Base-by-base conservation (phyloP, 1,284 basidiomycete genomes). In the Pascua guehoae region DNA sequence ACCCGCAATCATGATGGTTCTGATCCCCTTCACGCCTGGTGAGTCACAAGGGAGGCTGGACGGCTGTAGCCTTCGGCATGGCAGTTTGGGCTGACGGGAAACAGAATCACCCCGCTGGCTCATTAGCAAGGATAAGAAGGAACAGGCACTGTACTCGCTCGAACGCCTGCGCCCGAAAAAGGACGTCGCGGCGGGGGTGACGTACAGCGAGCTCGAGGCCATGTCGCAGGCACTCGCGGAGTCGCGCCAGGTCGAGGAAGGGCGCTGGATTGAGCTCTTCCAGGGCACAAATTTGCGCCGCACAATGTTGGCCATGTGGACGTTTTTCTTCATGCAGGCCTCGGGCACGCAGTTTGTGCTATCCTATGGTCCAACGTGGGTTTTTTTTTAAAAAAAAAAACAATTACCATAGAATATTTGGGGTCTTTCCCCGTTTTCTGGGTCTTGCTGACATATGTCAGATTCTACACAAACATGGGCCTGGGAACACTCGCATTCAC, bases 31-130 rank as follows among this genome's bases (percentile, higher is more conserved):
- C 46, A 52, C 56, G 12, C 39, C 40, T 41, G 53, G 40, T 41
- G 40, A 41, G 40, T 41, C 64, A 61, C 5, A 3, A 32, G 24
- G 7, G 24, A 32, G 7, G 4, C 24, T 32, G 24, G 4, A 32
- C 24, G 24, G 24, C 7, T 7, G 24, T 32, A 32, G 24, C 24
- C 24, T 32, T 32, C 7, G 3, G 24, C n/a, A 52, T 47, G 5
- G 42, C 40, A 2, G 66, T 62, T 5, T 68, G 57, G 32, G 49
- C 57, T 59, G 66, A 59, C 15, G 68, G 50, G 53, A 55, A 17
- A 48, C 45, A 39, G 60, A 61, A 43, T 59, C 54, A 16, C 62
- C 62, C 17, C 51, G 60, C 24, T 68, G 64, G 62, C 62, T 68
- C 12, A 46, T 65, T 49, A 60, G 59, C 42, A 62, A 63, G 46